Evolutionary conservation across 2,329 filamentous ascomycete genomes (phyloP), one percentile per base, ranked within the genome.

Genomic region (Aspergillus spinulosporus): DNA sequence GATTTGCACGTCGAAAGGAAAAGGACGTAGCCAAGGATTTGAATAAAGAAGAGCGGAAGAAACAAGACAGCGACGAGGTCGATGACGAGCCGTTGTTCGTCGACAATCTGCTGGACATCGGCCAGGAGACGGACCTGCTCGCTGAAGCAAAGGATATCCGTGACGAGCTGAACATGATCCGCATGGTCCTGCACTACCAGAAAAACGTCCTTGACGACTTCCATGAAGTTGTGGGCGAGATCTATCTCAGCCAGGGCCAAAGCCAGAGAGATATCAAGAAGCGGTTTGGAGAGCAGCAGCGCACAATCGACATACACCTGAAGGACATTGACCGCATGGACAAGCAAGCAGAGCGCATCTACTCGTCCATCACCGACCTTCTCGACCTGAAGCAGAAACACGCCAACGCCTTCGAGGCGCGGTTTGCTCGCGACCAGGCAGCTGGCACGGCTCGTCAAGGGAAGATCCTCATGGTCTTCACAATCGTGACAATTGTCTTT

Each of bases 311-410:
- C 45, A 77, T 80, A 50, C 80, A 84, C 49, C 70, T 82, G 46
- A 81, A 82, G 57, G 85, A 88, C 58, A 77, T 87, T n/a, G 77
- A 80, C 34, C 77, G 84, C 12, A 88, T 88, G 84, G 81, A 85
- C 64, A 79, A 80, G 49, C 84, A 86, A 67, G 84, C 85, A 0
- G 77, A 81, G 56, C 78, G 80, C 21, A 82, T 87, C 58, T 86
- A 87, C 64, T 73, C 78, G 43, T 82, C 78, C 55, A 79, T 88
- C 44, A 85, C 82, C 0, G 82, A 87, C 61, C 72, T 88, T 4
- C 79, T 88, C 0, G 85, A 88, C 60, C 77, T 88, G 1, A 88
- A 88, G 64, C 85, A 88, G 63, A 88, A 88, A 68, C 84, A 88
- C 56, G 84, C 84, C 60, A 88, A 88, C 69, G 84, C 84, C 0